These are phyloP conservation scores for Coemansia sp. DNA, from an alignment of 192 early-diverging fungal species.

Conservation along the genomic window DNA sequence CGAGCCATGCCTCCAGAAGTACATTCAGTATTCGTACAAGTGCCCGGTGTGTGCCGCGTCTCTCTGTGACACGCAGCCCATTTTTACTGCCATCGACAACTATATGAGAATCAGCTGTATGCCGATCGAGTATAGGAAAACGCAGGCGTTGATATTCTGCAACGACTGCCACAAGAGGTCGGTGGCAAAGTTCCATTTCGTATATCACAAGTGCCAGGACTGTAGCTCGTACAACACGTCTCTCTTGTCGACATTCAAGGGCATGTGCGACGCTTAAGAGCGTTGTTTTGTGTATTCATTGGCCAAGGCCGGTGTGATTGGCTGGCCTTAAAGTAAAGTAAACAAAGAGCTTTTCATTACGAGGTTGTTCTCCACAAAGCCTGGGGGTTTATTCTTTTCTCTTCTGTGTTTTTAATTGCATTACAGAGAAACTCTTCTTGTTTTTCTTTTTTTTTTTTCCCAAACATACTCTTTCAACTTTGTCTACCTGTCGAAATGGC, in stretches of 20 bases:
- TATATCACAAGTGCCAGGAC: constrained; percentile 90
- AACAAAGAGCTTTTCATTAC: background rate
- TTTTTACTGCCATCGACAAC: constrained; percentile 81
- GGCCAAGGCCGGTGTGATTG: constrained; percentile 9
- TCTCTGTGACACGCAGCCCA: constrained; percentile 75
- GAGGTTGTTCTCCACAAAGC: background rate
- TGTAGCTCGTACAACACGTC: constrained; percentile 91
- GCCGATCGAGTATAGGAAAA: constrained; percentile 85
- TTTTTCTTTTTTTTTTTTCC: background rate
- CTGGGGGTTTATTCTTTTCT: background rate
- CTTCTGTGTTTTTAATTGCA: constrained; percentile 1
- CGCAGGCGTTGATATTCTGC: constrained; percentile 76
- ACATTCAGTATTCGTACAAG: constrained; percentile 88
- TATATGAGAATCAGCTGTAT: constrained; percentile 78
- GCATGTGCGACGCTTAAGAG: background rate
- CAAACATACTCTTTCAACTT: background rate
- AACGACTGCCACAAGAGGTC: constrained; percentile 93
- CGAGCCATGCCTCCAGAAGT: constrained; percentile 75
- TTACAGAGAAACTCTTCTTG: background rate
- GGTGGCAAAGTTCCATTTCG: constrained; percentile 84
- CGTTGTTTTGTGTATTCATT: background rate
- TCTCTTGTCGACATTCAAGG: constrained; percentile 23
- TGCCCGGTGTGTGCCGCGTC: constrained; percentile 95
- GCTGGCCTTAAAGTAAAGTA: background rate
- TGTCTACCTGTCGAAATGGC: constrained; percentile 22